These are phyloP conservation scores for Malassezia obtusa DNA, from an alignment of 1,284 basidiomycete genomes.

Conservation along the genomic window DNA sequence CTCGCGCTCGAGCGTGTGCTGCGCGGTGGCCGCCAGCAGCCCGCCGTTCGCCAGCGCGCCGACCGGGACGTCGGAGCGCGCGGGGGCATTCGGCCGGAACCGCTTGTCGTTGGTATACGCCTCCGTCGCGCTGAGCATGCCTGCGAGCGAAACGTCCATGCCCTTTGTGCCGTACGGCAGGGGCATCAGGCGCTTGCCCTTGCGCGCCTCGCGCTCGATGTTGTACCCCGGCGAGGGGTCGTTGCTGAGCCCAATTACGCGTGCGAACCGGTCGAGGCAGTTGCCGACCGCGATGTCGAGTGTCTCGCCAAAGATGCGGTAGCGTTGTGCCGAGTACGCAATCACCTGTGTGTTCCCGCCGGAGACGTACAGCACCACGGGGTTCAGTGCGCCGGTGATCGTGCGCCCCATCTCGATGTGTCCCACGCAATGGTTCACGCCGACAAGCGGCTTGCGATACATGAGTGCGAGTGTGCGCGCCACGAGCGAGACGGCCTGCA, in stretches of 20 bases:
- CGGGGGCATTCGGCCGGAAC: constrained; percentile 20
- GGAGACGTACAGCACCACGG: constrained; percentile 94
- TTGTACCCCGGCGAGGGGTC: constrained; percentile 97
- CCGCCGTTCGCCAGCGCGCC: constrained; percentile 38
- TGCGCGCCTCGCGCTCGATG: constrained; percentile 89
- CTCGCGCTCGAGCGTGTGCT: neutral
- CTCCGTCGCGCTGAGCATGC: constrained; percentile 79
- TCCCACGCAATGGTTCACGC: constrained; percentile 96
- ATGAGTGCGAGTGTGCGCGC: constrained; percentile 81
- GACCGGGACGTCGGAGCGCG: constrained; percentile 15
- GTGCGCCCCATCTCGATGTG: constrained; percentile 97
- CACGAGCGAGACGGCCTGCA: constrained; percentile 91
- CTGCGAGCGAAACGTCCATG: constrained; percentile 94
- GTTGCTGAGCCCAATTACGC: constrained; percentile 90
- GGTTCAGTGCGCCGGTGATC: constrained; percentile 87
- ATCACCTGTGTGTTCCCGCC: constrained; percentile 99
- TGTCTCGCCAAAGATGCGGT: constrained; percentile 97
- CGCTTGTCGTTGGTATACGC: constrained; percentile 57
- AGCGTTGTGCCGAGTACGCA: constrained; percentile 84
- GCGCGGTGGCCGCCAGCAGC: neutral
- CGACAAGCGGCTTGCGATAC: constrained; percentile 81
- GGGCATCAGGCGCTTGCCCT: constrained; percentile 63
- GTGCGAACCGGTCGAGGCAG: constrained; percentile 90
- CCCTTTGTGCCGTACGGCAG: constrained; percentile 96
- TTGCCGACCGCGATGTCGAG: constrained; percentile 98